Base-by-base conservation (phyloP, 768 basidiomycete genomes). In the Hericium erinaceus region DNA sequence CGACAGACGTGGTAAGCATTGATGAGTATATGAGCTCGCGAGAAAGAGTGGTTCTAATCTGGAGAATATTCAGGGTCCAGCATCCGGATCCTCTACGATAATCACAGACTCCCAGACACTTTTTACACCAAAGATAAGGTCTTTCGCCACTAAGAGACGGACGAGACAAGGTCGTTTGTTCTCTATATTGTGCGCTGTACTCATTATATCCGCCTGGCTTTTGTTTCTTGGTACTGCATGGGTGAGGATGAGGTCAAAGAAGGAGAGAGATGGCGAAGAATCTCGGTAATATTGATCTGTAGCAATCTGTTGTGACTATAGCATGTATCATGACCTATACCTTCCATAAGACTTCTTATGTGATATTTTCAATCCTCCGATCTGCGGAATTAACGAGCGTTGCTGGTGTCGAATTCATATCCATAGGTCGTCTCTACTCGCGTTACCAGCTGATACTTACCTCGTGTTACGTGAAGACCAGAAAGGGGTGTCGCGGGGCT, bases 221-320 rank as follows among this genome's bases (percentile, higher is more conserved):
- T 67, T 87, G 59, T 88, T 88, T 68, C 70, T 89, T 64, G 73
- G 64, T 10, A 85, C 82, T 16, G 85, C 84, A 0, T 83, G 76
- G 76, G 65, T 76, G 55, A 79, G 77, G 61, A 68, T 87, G 57
- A 75, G 82, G 38, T 75, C 73, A 49, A 75, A 69, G 61, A 69
- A 72, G 54, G 69, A 74, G 39, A 69, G 72, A 54, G 68, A 48
- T 33, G 55, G 38, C 18, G 37, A 49, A 48, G 26, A 24, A 56
- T 62, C 52, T 33, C 33, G 33, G 4, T 38, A 37, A 57, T 52
- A 49, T 52, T 41, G 53, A 40, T 39, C 18, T 24, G 49, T 33
- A 51, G 10, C 24, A 50, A 50, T 26, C 18, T 5, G n/a, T 51
- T 51, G 20, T 26, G 8, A 24, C 49, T 26, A 3, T 9, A 7